Conservation (phyloP, 805 yeast genomes). For the Zygosaccharomyces bailii region DNA sequence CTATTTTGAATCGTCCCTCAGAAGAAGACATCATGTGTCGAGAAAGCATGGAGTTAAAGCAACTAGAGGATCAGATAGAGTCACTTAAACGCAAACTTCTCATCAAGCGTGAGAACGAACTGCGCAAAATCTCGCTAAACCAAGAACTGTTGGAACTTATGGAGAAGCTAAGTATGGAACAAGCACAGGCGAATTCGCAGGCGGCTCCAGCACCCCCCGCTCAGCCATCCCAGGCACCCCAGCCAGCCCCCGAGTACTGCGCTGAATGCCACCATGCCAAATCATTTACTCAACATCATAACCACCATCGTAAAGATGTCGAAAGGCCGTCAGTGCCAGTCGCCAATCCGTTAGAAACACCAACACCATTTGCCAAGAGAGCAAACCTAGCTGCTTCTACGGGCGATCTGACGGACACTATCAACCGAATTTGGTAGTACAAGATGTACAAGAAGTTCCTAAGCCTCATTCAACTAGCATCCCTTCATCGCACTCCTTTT, state of each 20-base stretch:
- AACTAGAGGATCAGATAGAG: constrained; percentile 35
- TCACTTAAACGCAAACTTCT: constrained; percentile 33
- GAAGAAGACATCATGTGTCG: constrained; percentile 37
- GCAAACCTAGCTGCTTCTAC: constrained; percentile 8
- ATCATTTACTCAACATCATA: constrained; percentile 1
- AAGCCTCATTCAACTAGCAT: background rate
- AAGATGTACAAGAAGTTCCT: background rate
- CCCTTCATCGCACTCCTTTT: background rate
- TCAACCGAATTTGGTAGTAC: constrained; percentile 15
- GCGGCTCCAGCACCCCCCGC: background rate
- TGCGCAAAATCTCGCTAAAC: constrained; percentile 35
- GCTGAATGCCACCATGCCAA: constrained; percentile 14
- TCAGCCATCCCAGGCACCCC: background rate
- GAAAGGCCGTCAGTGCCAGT: constrained; percentile 16
- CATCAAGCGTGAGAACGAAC: constrained; percentile 37
- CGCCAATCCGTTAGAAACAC: constrained; percentile 24
- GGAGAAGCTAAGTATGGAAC: constrained; percentile 23
- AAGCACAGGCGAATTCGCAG: constrained; percentile 1
- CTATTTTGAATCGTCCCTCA: constrained; percentile 15
- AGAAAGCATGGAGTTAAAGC: constrained; percentile 37
- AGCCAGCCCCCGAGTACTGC: constrained; percentile 10
- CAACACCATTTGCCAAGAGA: constrained; percentile 18
- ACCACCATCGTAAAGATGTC: background rate
- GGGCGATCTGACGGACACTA: constrained; percentile 13
- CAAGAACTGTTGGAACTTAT: constrained; percentile 30